phyloP scores from a whole-genome alignment of 2,329 filamentous ascomycete genomes.

The Acephala macrosclerotiorum region DNA sequence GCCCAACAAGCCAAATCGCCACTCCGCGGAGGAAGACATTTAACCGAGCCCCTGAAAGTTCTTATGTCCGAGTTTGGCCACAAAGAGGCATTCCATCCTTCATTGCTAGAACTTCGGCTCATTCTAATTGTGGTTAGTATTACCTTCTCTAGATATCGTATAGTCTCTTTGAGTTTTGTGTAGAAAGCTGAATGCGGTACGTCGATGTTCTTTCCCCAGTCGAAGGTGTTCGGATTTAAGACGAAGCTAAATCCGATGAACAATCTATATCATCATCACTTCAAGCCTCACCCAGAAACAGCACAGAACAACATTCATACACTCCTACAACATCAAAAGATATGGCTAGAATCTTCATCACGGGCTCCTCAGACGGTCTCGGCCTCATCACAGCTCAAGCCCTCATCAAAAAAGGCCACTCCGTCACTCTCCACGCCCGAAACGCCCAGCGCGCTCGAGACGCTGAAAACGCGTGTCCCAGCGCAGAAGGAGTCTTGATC shows the following conservation, averaged over 20 bases:
- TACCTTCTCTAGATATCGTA: too few species aligned
- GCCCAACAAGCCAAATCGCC: neutral
- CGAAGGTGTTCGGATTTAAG: neutral
- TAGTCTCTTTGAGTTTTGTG: neutral
- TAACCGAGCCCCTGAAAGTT: constrained; percentile 1
- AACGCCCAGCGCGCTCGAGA: constrained; percentile 18
- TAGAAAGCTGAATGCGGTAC: neutral
- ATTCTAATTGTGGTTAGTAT: too few species aligned
- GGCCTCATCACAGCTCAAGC: constrained; percentile 19
- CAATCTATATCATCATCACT: constrained; percentile 1
- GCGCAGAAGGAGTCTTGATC: constrained; percentile 15
- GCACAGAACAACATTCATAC: neutral
- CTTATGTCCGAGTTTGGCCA: neutral
- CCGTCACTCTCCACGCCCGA: constrained; percentile 25
- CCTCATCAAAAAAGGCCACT: constrained; percentile 24
- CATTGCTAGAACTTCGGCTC: neutral
- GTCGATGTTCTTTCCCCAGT: neutral
- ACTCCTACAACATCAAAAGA: neutral
- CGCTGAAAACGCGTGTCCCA: constrained; percentile 7
- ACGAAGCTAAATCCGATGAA: neutral
- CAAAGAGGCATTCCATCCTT: neutral
- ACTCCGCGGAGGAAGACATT: neutral
- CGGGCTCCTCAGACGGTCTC: constrained; percentile 25
- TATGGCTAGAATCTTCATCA: constrained; percentile 28
- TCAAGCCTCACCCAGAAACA: neutral